Evolutionary conservation across 192 early-diverging fungal genomes (phyloP), one percentile per base, ranked within the genome.

Genomic region (Ramicandelaber brevisporus): DNA sequence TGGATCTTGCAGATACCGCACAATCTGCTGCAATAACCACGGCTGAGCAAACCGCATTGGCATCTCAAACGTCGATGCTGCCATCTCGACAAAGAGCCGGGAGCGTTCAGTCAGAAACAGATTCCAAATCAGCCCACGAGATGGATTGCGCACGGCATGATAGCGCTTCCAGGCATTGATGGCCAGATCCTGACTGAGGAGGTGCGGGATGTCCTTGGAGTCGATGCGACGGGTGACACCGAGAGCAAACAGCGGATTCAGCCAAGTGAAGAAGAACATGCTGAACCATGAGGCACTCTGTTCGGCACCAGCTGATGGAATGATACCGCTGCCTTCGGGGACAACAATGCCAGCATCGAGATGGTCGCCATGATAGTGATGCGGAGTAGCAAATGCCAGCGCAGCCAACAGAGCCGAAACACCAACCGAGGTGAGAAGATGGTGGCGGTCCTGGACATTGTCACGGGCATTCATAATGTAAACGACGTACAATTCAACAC

Each of bases 191-290:
- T 34, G 16, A 8, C 41, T 19, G 25, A 51, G 43, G 14, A 83
- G 46, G 3, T 52, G 40, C 30, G 57, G 59, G 16, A 83, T 30
- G 22, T 83, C 70, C 18, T 48, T 30, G 9, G 53, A 48, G 11
- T 57, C 53, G 10, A 83, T 51, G n/a, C 53, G 52, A 17, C 58
- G 38, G 23, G 22, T 39, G 17, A 48, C 45, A 17, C 59, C 73
- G 5, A 52, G 43, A 6, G 48, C 37, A 26, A 85, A 44, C n/a
- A 85, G 26, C 6, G 56, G 36, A 43, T 62, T 68, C 2, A 62
- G 35, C 59, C 68, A 72, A n/a, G 41, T 34, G 32, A 73, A 78
- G 10, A 44, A 41, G 33, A 49, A 37, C 14, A 22, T 26, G 21
- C 37, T 33, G 12, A 37, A 36, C 46, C 40, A 40, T 13, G 46